Percentiles rank a stretch among this genome's conserved stretches.
These are phyloP conservation scores for Populus hybrid DNA, from an alignment of 441 rosid species.

Conservation along the genomic window DNA sequence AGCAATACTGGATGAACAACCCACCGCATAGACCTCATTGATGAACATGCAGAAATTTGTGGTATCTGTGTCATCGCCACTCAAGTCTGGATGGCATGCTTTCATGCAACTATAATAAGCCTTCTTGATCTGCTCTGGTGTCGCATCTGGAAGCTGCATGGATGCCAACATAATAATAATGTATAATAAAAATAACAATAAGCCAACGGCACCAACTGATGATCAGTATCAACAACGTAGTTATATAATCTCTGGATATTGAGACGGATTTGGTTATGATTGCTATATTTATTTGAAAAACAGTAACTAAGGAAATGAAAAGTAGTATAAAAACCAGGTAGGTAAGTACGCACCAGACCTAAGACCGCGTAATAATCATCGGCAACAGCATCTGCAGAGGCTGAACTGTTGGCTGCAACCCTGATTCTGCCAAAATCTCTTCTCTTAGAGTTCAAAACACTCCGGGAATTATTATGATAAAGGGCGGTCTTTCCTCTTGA, in stretches of 20 bases:
- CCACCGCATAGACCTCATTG: slow-evolving; percentile 81
- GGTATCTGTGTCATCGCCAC: slow-evolving; percentile 73
- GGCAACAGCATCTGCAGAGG: slow-evolving; percentile 45
- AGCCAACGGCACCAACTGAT: neutral
- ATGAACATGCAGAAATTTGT: slow-evolving; percentile 95
- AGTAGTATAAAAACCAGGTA: neutral
- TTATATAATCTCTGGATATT: no score
- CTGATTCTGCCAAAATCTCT: slow-evolving; percentile 40
- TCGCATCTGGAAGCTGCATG: slow-evolving; percentile 81
- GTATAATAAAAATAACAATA: neutral
- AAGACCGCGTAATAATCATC: slow-evolving; percentile 85
- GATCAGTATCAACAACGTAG: neutral
- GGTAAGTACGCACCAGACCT: slow-evolving; percentile 57
- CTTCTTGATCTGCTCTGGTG: slow-evolving; percentile 80
- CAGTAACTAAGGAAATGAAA: neutral
- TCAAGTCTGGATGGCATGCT: slow-evolving; percentile 92
- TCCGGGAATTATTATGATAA: slow-evolving; percentile 17
- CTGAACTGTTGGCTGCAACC: slow-evolving; percentile 52
- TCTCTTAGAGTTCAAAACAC: slow-evolving; percentile 30
- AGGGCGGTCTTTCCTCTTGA: slow-evolving; percentile 37
- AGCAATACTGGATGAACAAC: slow-evolving; percentile 18
- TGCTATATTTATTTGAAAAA: neutral
- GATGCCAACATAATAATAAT: neutral
- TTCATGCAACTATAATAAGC: slow-evolving; percentile 98
- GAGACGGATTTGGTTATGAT: neutral